phyloP scores from a whole-genome alignment of 139 green algal species.

The Haematococcus lacustris region DNA sequence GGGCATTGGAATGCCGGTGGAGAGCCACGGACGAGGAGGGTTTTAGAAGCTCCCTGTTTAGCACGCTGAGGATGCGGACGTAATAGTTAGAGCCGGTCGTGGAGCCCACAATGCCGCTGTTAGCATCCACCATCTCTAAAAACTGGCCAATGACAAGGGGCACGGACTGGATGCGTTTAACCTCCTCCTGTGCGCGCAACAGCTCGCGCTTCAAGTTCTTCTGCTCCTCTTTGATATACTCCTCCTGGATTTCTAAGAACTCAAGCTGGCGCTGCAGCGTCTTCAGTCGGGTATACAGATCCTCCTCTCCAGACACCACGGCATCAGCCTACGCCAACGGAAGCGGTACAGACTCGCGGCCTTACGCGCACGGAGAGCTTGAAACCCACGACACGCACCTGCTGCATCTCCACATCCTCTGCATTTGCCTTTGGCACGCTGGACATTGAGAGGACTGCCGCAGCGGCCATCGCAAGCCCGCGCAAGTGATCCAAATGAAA shows the following conservation, averaged over 20 bases:
- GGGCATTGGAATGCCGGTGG: conserved; percentile 94
- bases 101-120: conserved; percentile 93
- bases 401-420: no score
- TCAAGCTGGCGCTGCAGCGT: conserved; percentile 89
- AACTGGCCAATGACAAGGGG: conserved; percentile 99
- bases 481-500: no score
- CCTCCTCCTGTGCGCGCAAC: conserved; percentile 94
- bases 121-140: conserved; percentile 96
- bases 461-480: no score
- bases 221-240: conserved; percentile 99
- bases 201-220: conserved; percentile 96
- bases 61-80: conserved; percentile 90
- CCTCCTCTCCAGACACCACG: conserved; percentile 35
- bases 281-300: conserved; percentile 88
- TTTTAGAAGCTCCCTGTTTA: conserved; percentile 97
- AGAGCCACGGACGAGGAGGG: conserved; percentile 89
- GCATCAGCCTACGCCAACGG: no score
- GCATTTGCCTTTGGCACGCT: no score
- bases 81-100: conserved; percentile 90
- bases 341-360: no score
- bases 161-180: conserved; percentile 97
- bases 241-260: conserved; percentile 99
- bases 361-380: no score
- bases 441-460: no score
- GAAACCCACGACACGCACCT: no score